Base-by-base conservation (phyloP, 331 rosid species). In the Spiraea crenata region DNA sequence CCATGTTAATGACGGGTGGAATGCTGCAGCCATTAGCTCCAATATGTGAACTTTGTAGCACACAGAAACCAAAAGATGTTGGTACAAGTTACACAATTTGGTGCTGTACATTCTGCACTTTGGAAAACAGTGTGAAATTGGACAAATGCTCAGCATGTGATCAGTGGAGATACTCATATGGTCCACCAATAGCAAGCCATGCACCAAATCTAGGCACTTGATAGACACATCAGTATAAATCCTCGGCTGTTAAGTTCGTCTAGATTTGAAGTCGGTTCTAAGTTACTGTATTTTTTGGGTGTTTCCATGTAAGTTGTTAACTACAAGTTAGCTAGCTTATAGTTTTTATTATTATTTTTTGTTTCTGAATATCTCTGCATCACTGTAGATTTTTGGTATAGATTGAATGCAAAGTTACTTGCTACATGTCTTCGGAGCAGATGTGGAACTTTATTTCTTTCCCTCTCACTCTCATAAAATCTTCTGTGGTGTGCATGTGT, bases 81-180 rank as follows among this genome's bases (percentile, higher is more conserved):
- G 80, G 73, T 55, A 76, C 83, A 76, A 89, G 81, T 64, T 67
- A 75, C 82, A 83, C 61, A 76, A 40, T 72, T 37, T 90, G 99
- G 97, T 71, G 88, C 25, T 93, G 99, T 74, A 84, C 83, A 70
- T 93, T 89, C 79, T 89, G 97, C 81, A 89, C 96, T 13, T 66
- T 93, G 84, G 96, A 87, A 54, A 93, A 91, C 83, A 73, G 79
- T 76, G 86, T 84, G 85, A 82, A 84, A 85, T 62, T 89, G 84
- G 96, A 91, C 19, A 89, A 88, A 81, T 93, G 99, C 73, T 81
- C 86, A 66, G 99, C 90, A 34, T 93, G 99, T 69, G 84, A 75
- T 76, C 82, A 82, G 72, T 92, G 96, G 98, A 90, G 99, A 80
- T 90, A 88, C 67, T 93, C 97, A 8, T 80, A 65, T 52, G 96